Evolutionary conservation across 352 stramenopile species (phyloP).

Genomic region (Globisporangium canariense): DNA sequence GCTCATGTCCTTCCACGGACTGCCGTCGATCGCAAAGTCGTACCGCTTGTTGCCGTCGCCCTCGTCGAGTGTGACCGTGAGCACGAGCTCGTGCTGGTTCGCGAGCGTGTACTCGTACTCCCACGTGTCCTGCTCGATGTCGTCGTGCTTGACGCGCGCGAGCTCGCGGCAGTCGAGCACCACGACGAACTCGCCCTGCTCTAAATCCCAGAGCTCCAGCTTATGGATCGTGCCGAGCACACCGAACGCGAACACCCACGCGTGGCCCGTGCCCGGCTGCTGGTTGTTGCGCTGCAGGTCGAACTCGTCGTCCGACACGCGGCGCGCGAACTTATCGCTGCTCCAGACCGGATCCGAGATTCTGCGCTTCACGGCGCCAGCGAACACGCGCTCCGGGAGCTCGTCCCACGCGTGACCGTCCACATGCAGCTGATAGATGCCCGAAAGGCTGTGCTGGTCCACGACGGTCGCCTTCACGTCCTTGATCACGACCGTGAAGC

Average conservation of each 20-base stretch:
- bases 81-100: conserved; percentile 63
- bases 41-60: conserved; percentile 65
- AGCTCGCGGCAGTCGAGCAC: conserved; percentile 70
- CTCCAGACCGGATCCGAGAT: conserved; percentile 60
- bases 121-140: conserved; percentile 65
- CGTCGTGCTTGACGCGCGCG: conserved; percentile 51
- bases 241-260: conserved; percentile 85
- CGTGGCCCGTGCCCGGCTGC: conserved; percentile 38
- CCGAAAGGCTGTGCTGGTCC: conserved; percentile 61
- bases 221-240: conserved; percentile 73
- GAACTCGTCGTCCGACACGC: conserved; percentile 49
- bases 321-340: conserved; percentile 74
- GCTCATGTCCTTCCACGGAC: conserved; percentile 62
- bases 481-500: conserved; percentile 68
- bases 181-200: conserved; percentile 73
- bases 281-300: conserved; percentile 40
- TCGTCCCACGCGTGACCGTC: conserved; percentile 66
- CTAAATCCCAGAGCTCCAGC: conserved; percentile 66
- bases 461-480: conserved; percentile 74
- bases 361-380: conserved; percentile 19
- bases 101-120: conserved; percentile 71
- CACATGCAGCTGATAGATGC: conserved; percentile 67
- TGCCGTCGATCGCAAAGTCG: conserved; percentile 77
- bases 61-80: conserved; percentile 63
- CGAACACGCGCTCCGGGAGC: conserved; percentile 51